These are phyloP conservation scores for Ramaria sp. DNA, from an alignment of 768 basidiomycete species.

Conservation along the genomic window DNA sequence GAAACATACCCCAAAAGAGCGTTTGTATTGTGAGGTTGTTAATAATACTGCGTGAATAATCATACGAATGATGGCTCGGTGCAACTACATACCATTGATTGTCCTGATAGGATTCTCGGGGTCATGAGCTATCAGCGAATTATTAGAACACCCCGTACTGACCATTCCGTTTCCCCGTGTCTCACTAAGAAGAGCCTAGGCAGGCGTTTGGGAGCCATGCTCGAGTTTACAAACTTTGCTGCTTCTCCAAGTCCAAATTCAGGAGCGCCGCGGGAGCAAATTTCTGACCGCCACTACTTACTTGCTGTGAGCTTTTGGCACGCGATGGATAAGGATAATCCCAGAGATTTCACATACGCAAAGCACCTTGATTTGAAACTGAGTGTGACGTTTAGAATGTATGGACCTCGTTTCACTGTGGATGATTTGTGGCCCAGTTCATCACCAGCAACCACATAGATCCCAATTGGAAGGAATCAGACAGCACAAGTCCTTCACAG, in stretches of 20 bases:
- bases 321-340: slow-evolving; percentile 50
- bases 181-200: slow-evolving; percentile 10
- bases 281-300: background rate
- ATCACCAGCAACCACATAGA: slow-evolving; percentile 25
- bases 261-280: background rate
- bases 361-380: slow-evolving; percentile 82
- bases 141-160: background rate
- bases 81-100: background rate
- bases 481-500: slow-evolving; percentile 59
- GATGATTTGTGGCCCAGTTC: background rate
- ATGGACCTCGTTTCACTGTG: background rate
- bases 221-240: too few relatives aligned
- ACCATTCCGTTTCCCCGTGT: slow-evolving; percentile 12
- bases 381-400: slow-evolving; percentile 75
- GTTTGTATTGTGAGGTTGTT: background rate
- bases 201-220: slow-evolving; percentile 9
- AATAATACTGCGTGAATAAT: background rate
- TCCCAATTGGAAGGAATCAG: slow-evolving; percentile 81
- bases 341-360: slow-evolving; percentile 89
- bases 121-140: background rate
- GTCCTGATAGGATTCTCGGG: background rate
- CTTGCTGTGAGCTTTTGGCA: background rate
- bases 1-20: background rate
- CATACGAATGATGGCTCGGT: background rate
- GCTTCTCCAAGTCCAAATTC: background rate